Conservation (phyloP, 2,329 filamentous ascomycete species). For the Penicillium sp. region DNA sequence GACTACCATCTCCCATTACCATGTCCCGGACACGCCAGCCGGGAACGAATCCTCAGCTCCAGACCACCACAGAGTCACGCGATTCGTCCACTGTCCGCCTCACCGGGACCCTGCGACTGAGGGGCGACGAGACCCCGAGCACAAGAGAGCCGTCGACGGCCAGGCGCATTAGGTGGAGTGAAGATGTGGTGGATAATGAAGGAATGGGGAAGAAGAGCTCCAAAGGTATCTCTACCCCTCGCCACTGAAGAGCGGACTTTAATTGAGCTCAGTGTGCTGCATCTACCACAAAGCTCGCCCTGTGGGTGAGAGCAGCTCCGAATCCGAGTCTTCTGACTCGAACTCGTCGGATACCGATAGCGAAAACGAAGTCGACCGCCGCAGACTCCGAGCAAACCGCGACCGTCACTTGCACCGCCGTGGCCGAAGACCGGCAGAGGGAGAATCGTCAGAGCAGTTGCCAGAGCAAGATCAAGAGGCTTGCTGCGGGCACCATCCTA, state of each 20-base stretch:
- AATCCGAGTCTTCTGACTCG: conserved; percentile 51
- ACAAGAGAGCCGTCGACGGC: conserved; percentile 33
- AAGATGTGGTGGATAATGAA: conserved; percentile 93
- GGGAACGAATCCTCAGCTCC: conserved; percentile 29
- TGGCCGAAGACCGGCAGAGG: conserved; percentile 15
- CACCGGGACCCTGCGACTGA: conserved; percentile 31
- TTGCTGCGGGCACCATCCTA: conserved; percentile 18
- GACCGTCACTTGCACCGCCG: conserved; percentile 19
- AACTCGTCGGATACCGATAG: conserved; percentile 53
- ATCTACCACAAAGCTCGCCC: conserved; percentile 88
- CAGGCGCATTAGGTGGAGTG: conserved; percentile 82
- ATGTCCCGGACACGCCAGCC: conserved; percentile 43
- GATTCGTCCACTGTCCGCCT: conserved; percentile 23
- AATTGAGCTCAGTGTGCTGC: conserved; percentile 74
- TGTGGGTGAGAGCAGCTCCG: conserved; percentile 75
- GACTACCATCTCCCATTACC: neutral
- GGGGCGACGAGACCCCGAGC: conserved; percentile 23
- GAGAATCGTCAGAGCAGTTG: conserved; percentile 16
- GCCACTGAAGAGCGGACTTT: neutral
- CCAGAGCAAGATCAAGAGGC: conserved; percentile 19
- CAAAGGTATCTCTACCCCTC: conserved; percentile 62
- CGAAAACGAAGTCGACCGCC: conserved; percentile 35
- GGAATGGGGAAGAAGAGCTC: conserved; percentile 89
- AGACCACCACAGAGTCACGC: conserved; percentile 25
- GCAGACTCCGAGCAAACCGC: conserved; percentile 5